Evolutionary conservation across 228 moss, liverwort and hornwort species (phyloP).

Genomic region (Sphagnum fallax): DNA sequence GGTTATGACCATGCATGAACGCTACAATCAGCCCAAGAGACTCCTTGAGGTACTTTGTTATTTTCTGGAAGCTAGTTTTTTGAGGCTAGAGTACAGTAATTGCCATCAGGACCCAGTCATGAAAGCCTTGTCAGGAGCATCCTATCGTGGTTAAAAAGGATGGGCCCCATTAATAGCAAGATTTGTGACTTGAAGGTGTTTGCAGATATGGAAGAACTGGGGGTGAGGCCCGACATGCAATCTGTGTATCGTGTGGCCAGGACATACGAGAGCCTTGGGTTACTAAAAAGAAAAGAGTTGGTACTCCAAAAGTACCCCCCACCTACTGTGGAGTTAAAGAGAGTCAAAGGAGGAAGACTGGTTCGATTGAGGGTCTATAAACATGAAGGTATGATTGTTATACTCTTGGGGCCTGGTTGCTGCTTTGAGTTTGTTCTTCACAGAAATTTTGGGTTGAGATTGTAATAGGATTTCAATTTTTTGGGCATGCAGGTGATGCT

Average conservation of each 20-base stretch:
- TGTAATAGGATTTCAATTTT: too few species aligned
- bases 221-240: slow-evolving; percentile 38
- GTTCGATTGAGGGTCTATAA: slow-evolving; percentile 27
- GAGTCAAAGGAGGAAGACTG: slow-evolving; percentile 31
- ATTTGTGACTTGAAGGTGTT: slow-evolving; percentile 33
- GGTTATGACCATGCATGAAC: slow-evolving; percentile 79
- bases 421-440: too few species aligned
- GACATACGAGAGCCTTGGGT: slow-evolving; percentile 35
- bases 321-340: slow-evolving; percentile 24
- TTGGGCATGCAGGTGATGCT: too few species aligned
- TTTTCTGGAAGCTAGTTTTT: not conserved
- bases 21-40: slow-evolving; percentile 62
- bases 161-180: not conserved
- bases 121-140: not conserved
- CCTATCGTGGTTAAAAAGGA: not conserved
- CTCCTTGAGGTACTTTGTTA: slow-evolving; percentile 54
- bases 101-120: too few species aligned
- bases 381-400: not conserved
- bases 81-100: not conserved
- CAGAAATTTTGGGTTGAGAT: too few species aligned
- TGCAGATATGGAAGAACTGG: slow-evolving; percentile 63
- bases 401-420: too few species aligned
- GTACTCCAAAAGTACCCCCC: slow-evolving; percentile 33
- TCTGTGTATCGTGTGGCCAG: slow-evolving; percentile 44
- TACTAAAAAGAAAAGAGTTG: slow-evolving; percentile 31